phyloP scores from a whole-genome alignment of 1,139 yeast genomes.

The Magnusiomyces fungicola region DNA sequence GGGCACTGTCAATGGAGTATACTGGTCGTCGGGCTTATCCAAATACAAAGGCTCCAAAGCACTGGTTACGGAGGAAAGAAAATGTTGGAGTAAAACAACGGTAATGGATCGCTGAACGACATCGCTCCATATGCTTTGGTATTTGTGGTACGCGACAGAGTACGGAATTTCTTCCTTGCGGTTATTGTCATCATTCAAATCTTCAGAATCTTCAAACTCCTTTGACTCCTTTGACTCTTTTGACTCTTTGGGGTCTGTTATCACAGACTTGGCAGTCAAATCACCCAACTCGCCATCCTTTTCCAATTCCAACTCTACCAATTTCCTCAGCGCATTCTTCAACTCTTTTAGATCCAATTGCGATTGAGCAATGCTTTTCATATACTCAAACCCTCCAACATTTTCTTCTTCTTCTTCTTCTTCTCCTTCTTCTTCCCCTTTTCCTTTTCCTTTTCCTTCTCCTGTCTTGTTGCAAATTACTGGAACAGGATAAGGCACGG shows the following conservation, averaged over 20 bases:
- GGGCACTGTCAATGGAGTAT: not conserved
- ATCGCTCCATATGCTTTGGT: conserved; percentile 23
- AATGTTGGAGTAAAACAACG: conserved; percentile 17
- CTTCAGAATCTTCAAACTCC: not conserved
- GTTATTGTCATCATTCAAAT: not conserved
- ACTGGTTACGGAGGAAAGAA: conserved; percentile 15
- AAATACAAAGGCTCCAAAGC: not conserved
- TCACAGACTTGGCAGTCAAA: too few species aligned
- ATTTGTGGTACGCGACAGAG: conserved; percentile 24
- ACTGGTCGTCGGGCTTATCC: not conserved
- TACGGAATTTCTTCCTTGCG: not conserved
- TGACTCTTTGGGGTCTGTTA: not conserved
- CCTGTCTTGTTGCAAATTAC: not conserved
- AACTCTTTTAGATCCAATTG: not conserved
- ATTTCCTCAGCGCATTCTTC: too few species aligned
- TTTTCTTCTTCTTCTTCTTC: not conserved
- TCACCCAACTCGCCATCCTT: not conserved
- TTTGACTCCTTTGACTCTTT: not conserved
- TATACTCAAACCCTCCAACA: not conserved
- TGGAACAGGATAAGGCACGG: not conserved
- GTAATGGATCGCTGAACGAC: conserved; percentile 23
- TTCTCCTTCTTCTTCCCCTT: not conserved
- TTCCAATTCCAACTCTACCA: not conserved
- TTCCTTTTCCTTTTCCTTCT: not conserved
- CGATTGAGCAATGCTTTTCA: not conserved